Conservation (phyloP, 169 alveolate species). For the Cryptosporidium sp. region DNA sequence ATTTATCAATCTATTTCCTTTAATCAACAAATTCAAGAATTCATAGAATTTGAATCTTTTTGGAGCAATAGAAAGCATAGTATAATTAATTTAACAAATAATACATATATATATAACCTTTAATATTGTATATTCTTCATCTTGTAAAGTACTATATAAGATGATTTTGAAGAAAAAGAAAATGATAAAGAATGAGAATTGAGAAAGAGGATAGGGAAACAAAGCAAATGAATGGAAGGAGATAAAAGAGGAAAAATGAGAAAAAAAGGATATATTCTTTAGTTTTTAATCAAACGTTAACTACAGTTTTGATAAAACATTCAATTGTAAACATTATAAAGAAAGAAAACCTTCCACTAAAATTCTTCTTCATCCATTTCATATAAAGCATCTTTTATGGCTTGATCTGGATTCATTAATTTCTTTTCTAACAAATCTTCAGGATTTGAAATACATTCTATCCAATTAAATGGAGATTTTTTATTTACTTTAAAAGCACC, state of each 20-base stretch:
- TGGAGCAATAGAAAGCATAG: not conserved
- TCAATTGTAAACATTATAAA: not conserved
- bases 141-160: not conserved
- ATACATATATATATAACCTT: not conserved
- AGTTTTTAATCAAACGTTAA: too few relatives aligned
- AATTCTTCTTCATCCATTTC: not conserved
- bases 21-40: not conserved
- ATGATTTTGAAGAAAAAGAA: too few relatives aligned
- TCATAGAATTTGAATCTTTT: not conserved
- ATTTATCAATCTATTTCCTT: not conserved
- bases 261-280: too few relatives aligned
- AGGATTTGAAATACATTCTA: conserved; percentile 5
- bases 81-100: not conserved
- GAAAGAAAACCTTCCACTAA: not conserved
- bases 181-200: not conserved
- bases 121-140: too few relatives aligned
- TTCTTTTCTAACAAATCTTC: not conserved
- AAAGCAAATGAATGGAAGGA: not conserved
- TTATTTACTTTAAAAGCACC: conserved; percentile 4
- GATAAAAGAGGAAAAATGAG: not conserved
- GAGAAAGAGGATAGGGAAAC: too few relatives aligned
- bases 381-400: not conserved
- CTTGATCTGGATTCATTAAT: conserved; percentile 29
- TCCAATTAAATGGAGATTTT: not conserved
- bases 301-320: not conserved